Conservation (phyloP, 75 land plant genomes). For the Pseudotsuga menziesii region DNA sequence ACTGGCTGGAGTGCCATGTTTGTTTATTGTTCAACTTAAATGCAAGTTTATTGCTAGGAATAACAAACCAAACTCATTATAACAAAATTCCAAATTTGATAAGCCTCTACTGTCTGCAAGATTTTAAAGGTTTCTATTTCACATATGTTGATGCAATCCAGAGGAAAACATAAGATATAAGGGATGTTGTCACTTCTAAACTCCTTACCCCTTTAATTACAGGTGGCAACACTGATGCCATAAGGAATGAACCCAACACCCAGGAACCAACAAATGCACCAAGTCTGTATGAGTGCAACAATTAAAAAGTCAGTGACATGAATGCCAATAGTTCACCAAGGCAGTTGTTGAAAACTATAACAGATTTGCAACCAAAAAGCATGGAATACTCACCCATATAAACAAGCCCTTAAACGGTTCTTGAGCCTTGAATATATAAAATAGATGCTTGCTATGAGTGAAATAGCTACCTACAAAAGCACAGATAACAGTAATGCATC, state of each 20-base stretch:
- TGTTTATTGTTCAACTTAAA: not conserved
- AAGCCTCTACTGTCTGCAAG: not conserved
- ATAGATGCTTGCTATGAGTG: slow-evolving; percentile 61
- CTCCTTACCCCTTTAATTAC: slow-evolving; percentile 60
- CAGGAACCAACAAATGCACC: slow-evolving; percentile 67
- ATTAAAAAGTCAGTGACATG: not conserved
- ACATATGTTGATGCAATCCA: slow-evolving; percentile 86
- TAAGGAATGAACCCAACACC: slow-evolving; percentile 72
- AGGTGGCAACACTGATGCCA: slow-evolving; percentile 72
- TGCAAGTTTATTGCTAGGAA: not conserved
- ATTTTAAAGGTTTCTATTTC: slow-evolving; percentile 19
- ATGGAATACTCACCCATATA: slow-evolving; percentile 60
- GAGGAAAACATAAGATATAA: slow-evolving; percentile 62
- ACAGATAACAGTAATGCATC: not conserved
- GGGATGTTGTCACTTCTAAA: slow-evolving; percentile 64
- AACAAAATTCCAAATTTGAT: not conserved
- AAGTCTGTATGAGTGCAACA: slow-evolving; percentile 33
- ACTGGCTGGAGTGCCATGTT: not conserved
- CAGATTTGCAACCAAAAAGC: not conserved
- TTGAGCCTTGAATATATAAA: slow-evolving; percentile 67
- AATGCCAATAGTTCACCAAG: not conserved
- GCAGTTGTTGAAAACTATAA: not conserved
- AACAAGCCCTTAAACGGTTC: slow-evolving; percentile 47
- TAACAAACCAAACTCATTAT: not conserved
- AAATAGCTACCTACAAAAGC: slow-evolving; percentile 46